Base-by-base conservation (phyloP, 2,329 filamentous ascomycete species). In the Colletotrichum sp. region DNA sequence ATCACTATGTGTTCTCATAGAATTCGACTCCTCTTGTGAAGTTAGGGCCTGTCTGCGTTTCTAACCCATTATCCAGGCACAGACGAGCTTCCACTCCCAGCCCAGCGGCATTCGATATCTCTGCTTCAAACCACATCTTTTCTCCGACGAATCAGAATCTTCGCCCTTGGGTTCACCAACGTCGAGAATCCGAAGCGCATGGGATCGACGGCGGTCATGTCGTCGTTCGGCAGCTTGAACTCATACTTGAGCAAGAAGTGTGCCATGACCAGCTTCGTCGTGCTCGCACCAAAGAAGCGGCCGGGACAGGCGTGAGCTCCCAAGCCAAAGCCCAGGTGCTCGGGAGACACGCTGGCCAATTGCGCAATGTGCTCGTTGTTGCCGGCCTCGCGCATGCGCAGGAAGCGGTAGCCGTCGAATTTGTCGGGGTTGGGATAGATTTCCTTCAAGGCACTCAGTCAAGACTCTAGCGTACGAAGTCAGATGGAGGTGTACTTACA, bases 301-400 rank as follows among this genome's bases (percentile, higher is more conserved):
- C 87, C 87, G 0, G 87, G 87, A 66, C 87, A 89, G 2, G 87
- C 86, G 76, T 88, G 85, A 71, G 84, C 84, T 30, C 87, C 87
- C 5, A 86, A 84, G 2, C 87, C 87, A 73, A 89, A 89, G 76
- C 72, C 83, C 38, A 84, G 78, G 70, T 80, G 83, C 16, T 81
- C 79, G 66, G 84, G 80, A 24, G 80, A 80, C 61, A 84, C 83
- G 77, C 83, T 85, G 28, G 83, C 85, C 66, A 88, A 85, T 79
- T 88, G 87, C 75, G 85, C 79, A 6, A 75, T 43, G 70, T 78
- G 58, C 56, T 76, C 69, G 8, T 64, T 72, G 16, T 69, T 55
- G 15, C 69, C 73, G 18, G 24, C 32, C 26, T 70, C 28, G 6
- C 76, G 73, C 69, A 76, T 60, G 2, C 65, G 62, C 1, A 77